Evolutionary conservation across 1,284 basidiomycete species (phyloP), one percentile per base, ranked within the genome.

Genomic region (Austroboletus novae-zelandiae): DNA sequence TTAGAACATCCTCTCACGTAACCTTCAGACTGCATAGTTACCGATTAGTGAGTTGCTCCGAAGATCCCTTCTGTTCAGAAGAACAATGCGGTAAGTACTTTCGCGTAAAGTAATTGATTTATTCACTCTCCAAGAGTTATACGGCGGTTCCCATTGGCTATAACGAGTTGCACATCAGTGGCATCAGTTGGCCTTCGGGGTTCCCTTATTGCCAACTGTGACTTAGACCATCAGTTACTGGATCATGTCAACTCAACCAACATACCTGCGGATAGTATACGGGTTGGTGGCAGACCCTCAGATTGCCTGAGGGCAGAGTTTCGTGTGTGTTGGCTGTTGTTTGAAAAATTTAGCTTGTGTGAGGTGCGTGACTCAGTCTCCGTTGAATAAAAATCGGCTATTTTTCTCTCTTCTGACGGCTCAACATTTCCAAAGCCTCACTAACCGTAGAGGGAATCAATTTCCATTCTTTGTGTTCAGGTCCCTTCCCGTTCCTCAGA

Each of bases 401-500:
- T 45, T 31, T 43, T 11, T 43, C 36, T 15, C 23, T 50, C 36
- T 32, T 13, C 40, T 29, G 9, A n/a, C 20, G 82, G 8, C 77
- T 74, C 37, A 77, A 80, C 55, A 80, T 86, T 51, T 78, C 78
- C 14, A 74, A 73, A 59, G 71, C 5, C 71, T 68, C 58, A 68
- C 57, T 61, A 65, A 58, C 71, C 52, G 35, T 64, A 17, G 66
- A 67, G 36, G 35, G 18, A 30, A 46, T 40, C 53, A 53, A 46
- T 40, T 20, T 31, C 15, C 45, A 20, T 45, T 49, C 30, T 47
- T 59, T 30, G 61, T 39, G 71, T 87, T 27, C 76, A 82, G 59
- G 60, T 84, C 6, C 76, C 78, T 30, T 85, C 83, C 17, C 69
- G 83, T 29, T 70, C 74, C 54, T 83, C 83, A 57, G 57, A 68